These are phyloP conservation scores for Hansenula lynferdii DNA, from an alignment of 1,139 yeast genomes.

Conservation along the genomic window DNA sequence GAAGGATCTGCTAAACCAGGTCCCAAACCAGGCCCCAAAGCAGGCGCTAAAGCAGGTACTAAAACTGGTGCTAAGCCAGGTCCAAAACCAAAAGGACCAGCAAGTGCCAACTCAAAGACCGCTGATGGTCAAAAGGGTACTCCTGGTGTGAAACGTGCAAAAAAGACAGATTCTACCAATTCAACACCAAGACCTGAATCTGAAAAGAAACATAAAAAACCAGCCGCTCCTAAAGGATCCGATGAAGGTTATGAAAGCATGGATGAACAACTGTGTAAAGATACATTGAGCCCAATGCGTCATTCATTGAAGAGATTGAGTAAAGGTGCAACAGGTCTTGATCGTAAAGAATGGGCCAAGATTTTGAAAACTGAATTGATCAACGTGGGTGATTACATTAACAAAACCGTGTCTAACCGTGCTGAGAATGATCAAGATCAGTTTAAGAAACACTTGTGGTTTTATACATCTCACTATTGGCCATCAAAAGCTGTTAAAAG, in stretches of 20 bases:
- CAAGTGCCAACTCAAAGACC: slow-evolving; percentile 5
- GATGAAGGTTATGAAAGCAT: slow-evolving; percentile 69
- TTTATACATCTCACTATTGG: slow-evolving; percentile 89
- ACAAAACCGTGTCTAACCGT: slow-evolving; percentile 24
- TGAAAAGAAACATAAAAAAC: slow-evolving; percentile 5
- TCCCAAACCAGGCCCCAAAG: slow-evolving; percentile 7
- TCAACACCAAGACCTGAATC: slow-evolving; percentile 7
- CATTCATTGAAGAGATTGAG: slow-evolving; percentile 70
- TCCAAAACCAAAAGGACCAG: slow-evolving; percentile 6
- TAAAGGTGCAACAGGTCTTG: slow-evolving; percentile 77
- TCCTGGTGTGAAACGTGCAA: slow-evolving; percentile 4
- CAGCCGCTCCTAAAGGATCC: slow-evolving; percentile 15
- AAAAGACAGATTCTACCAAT: slow-evolving; percentile 3
- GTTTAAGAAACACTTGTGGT: slow-evolving; percentile 75
- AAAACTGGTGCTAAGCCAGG: too few relatives aligned
- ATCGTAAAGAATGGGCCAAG: slow-evolving; percentile 79
- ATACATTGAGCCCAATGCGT: slow-evolving; percentile 65
- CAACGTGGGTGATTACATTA: slow-evolving; percentile 76
- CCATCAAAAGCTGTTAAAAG: slow-evolving; percentile 81
- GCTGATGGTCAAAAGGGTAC: not conserved
- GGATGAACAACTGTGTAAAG: slow-evolving; percentile 74
- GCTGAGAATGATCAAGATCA: slow-evolving; percentile 31
- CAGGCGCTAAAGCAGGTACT: too few relatives aligned
- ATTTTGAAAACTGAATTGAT: slow-evolving; percentile 70
- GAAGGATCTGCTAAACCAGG: slow-evolving; percentile 9